phyloP scores from a whole-genome alignment of 352 stramenopile species.

The Pythium brassicae region DNA sequence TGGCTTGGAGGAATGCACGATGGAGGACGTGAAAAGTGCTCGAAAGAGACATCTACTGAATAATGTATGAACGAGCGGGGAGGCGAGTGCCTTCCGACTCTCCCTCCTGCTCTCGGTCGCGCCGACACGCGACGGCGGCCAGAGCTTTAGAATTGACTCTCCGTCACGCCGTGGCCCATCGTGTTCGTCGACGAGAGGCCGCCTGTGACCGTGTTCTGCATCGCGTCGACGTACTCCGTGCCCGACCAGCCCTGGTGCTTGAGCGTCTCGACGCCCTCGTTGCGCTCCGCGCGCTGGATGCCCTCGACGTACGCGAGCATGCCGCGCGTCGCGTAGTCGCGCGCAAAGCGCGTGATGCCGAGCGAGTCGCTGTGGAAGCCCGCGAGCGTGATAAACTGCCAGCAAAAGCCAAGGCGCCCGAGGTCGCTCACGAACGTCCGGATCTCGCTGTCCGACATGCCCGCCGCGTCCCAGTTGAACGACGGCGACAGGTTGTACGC shows the following conservation, averaged over 20 bases:
- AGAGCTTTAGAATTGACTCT: conserved; percentile 96
- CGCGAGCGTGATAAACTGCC: conserved; percentile 99
- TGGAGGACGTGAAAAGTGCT: too few relatives aligned
- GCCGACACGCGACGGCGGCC: too few relatives aligned
- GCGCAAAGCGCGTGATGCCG: conserved; percentile 93
- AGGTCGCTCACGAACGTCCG: conserved; percentile 95
- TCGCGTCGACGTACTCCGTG: conserved; percentile 95
- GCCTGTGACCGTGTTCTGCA: conserved; percentile 95
- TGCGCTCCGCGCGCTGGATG: conserved; percentile 94
- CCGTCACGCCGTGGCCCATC: conserved; percentile 96
- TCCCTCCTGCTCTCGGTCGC: too few relatives aligned
- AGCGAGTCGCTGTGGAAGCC: conserved; percentile 98
- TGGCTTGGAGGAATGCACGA: too few relatives aligned
- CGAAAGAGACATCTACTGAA: too few relatives aligned
- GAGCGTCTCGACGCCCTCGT: conserved; percentile 93
- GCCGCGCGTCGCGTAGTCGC: conserved; percentile 86
- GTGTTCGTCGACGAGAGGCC: conserved; percentile 95
- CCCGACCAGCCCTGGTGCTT: conserved; percentile 98
- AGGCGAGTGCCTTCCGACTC: too few relatives aligned
- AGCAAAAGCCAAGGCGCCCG: conserved; percentile 94
- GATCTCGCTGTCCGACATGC: conserved; percentile 94
- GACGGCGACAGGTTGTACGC: conserved; percentile 98
- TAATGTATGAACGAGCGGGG: too few relatives aligned
- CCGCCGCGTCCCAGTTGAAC: conserved; percentile 98
- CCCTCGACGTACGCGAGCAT: conserved; percentile 97